Percentiles rank a stretch among this genome's conserved stretches.
These are phyloP conservation scores for Kwoniella sp. DNA, from an alignment of 768 basidiomycete species.

Conservation along the genomic window DNA sequence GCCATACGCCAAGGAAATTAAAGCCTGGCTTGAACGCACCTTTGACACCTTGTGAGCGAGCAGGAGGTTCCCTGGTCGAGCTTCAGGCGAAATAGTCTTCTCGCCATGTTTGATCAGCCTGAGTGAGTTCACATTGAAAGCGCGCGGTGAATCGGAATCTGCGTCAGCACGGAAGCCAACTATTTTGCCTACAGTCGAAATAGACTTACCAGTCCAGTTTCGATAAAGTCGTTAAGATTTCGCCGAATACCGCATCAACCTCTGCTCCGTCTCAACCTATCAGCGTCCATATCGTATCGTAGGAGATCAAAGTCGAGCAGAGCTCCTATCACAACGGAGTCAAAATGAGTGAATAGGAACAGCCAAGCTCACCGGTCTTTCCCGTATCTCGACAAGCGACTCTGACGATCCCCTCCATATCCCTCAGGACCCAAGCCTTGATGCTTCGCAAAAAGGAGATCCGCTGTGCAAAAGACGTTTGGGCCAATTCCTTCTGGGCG, in stretches of 20 bases:
- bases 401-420: conserved; percentile 80
- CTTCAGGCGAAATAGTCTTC: conserved; percentile 70
- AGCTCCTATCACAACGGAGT: too few species aligned
- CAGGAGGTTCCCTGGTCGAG: conserved; percentile 61
- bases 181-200: neutral
- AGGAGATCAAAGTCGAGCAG: neutral
- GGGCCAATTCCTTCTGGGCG: conserved; percentile 74
- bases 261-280: conserved; percentile 63
- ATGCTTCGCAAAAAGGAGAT: conserved; percentile 81
- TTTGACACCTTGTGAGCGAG: conserved; percentile 57
- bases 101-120: conserved; percentile 82
- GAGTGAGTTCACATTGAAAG: neutral
- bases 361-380: conserved; percentile 70
- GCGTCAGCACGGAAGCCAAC: neutral
- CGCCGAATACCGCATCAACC: conserved; percentile 90
- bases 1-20: neutral
- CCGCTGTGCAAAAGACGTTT: conserved; percentile 75
- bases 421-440: conserved; percentile 88
- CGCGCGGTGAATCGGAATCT: neutral
- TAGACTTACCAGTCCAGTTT: conserved; percentile 72
- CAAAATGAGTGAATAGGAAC: too few species aligned
- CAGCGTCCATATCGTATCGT: neutral
- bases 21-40: too few species aligned
- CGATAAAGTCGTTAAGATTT: conserved; percentile 89
- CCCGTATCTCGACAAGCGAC: conserved; percentile 93